Conservation (phyloP, 768 basidiomycete genomes). For the Strobilomyces confusus region DNA sequence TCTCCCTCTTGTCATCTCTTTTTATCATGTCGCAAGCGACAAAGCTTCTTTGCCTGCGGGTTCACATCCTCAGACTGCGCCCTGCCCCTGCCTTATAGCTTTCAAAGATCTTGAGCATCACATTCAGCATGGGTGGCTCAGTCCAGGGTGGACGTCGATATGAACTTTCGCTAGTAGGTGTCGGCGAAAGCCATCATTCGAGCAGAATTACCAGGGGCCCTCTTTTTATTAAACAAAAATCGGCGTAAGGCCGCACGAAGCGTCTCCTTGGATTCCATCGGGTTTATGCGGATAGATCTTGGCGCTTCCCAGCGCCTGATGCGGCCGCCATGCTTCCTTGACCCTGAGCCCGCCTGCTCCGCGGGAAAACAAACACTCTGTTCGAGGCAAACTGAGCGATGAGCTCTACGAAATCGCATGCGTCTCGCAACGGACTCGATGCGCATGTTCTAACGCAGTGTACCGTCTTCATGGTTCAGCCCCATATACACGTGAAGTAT, state of each 20-base stretch:
- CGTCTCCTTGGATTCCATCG: slow-evolving; percentile 43
- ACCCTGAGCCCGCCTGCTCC: not conserved
- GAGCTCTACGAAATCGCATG: not conserved
- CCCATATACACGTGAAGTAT: slow-evolving; percentile 10
- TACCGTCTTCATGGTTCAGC: slow-evolving; percentile 1
- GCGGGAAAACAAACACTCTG: slow-evolving; percentile 36
- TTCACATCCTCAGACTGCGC: too few species aligned
- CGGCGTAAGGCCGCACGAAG: slow-evolving; percentile 40
- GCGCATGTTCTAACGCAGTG: too few species aligned
- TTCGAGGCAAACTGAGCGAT: slow-evolving; percentile 14
- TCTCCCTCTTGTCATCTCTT: slow-evolving; percentile 35
- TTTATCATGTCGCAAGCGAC: too few species aligned
- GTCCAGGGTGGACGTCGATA: too few species aligned
- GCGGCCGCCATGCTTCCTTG: not conserved
- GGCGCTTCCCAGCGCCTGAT: slow-evolving; percentile 1
- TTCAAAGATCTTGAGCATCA: too few species aligned
- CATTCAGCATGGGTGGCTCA: too few species aligned
- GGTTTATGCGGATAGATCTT: slow-evolving; percentile 29
- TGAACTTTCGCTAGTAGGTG: too few species aligned
- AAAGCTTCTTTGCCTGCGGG: too few species aligned
- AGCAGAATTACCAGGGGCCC: slow-evolving; percentile 39
- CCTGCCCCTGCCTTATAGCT: too few species aligned
- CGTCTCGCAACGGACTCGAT: not conserved
- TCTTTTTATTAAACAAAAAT: slow-evolving; percentile 49
- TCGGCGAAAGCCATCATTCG: not conserved